A percentile compares a stretch with the other conserved stretches of the same genome.
phyloP scores from a whole-genome alignment of 768 basidiomycete species.

The Suillus hirtellus region DNA sequence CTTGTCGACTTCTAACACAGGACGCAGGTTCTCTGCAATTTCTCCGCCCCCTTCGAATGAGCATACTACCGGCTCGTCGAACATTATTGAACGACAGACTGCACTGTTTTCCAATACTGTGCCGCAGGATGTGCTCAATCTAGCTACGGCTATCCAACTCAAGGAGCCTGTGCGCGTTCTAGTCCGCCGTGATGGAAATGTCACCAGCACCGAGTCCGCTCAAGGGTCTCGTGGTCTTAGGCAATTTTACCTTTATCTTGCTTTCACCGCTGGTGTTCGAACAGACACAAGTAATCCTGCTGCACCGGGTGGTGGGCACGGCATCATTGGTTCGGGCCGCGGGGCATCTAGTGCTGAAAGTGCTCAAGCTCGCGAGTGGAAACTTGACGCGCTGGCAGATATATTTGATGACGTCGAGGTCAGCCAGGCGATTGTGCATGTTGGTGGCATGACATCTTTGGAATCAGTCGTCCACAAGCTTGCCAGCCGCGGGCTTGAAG shows the following conservation, averaged over 20 bases:
- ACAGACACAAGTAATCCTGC: slow-evolving; percentile 48
- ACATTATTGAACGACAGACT: slow-evolving; percentile 76
- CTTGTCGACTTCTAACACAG: slow-evolving; percentile 37
- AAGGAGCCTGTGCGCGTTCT: slow-evolving; percentile 97
- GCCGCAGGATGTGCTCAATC: slow-evolving; percentile 95
- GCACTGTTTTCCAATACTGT: slow-evolving; percentile 98
- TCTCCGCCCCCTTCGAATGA: slow-evolving; percentile 48
- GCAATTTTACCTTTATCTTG: slow-evolving; percentile 95
- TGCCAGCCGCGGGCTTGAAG: slow-evolving; percentile 81
- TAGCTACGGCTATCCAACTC: slow-evolving; percentile 90
- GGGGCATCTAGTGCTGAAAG: slow-evolving; percentile 80
- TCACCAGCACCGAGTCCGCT: slow-evolving; percentile 63
- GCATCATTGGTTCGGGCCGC: slow-evolving; percentile 93
- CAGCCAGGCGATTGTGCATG: slow-evolving; percentile 80
- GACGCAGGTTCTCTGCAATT: slow-evolving; percentile 62
- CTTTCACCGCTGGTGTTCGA: slow-evolving; percentile 86
- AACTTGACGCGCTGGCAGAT: slow-evolving; percentile 88
- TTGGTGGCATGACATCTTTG: slow-evolving; percentile 83
- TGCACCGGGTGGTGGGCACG: slow-evolving; percentile 59
- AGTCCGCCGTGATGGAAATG: slow-evolving; percentile 87
- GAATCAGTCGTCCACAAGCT: slow-evolving; percentile 92
- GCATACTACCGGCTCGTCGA: slow-evolving; percentile 29
- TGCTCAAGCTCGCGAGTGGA: slow-evolving; percentile 89
- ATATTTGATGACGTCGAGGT: slow-evolving; percentile 87
- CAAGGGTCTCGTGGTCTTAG: slow-evolving; percentile 83